Base-by-base conservation (phyloP, 208 protist genomes). In the Spongospora subterranea region DNA sequence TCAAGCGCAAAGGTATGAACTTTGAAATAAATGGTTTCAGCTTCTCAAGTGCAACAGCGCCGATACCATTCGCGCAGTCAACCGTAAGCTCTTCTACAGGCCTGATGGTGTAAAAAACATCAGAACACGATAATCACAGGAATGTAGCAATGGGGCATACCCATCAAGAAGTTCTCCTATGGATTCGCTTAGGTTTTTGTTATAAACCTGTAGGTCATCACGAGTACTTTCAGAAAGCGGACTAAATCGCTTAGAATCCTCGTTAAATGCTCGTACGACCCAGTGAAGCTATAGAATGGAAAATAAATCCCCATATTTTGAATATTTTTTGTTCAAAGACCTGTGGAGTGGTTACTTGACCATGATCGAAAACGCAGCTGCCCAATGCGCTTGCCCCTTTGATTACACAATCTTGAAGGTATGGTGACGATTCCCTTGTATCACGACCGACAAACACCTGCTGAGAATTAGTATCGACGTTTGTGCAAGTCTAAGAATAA, bases 1-100 rank as follows among this genome's bases (percentile, higher is more conserved):
- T 35, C 24, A 95, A 92, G 71, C 96, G 94, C 90, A 91, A 90
- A 0, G 91, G 89, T 0, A 89, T 54, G 0, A 96, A 90, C 13
- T 43, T 43, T 89, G 92, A 0, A 38, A 88, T 0, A 91, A 45
- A 24, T 39, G 39, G 0, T 45, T 88, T 65, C n/a, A 94, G 90
- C n/a, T 94, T 93, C 54, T 82, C 38, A 13, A 93, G 6, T 0
- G 45, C 32, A 13, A 93, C 20, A 71, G 94, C 93, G 24, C 97
- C 96, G 17, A 98, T 95, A 20, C 97, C 97, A 90, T 98, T 98
- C 6, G 96, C 93, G 0, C 94, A 92, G 88, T 98, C 97, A 0
- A 98, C 92, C 13, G 54, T 71, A 6, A 89, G 71, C 6, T 6
- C 13, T 39, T 6, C 17, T 6, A 82, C 71, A 6, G 71, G 71